These are phyloP conservation scores for Arabidopsis lyrata DNA, from an alignment of 441 rosid species.

Conservation along the genomic window DNA sequence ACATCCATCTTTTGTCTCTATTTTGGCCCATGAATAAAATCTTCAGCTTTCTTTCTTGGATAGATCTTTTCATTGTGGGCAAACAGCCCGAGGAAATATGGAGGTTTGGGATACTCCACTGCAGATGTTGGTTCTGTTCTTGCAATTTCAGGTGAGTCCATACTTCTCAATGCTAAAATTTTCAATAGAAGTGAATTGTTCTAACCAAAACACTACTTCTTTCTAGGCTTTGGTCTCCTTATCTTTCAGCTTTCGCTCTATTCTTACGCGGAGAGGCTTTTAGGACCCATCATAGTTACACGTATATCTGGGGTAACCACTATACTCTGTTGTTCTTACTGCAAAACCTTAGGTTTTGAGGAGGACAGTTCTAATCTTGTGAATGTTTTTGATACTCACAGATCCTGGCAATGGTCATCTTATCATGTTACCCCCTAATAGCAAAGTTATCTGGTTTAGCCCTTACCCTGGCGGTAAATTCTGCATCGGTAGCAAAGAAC, in stretches of 20 bases:
- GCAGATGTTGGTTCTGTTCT: constrained; percentile 80
- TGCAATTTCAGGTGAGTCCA: constrained; percentile 65
- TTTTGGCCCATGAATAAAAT: background rate
- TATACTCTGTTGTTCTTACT: constrained; percentile 5
- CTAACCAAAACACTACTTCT: constrained; percentile 24
- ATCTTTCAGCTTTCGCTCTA: constrained; percentile 66
- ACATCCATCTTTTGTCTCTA: constrained; percentile 8
- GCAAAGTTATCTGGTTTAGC: constrained; percentile 68
- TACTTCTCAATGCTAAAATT: constrained; percentile 1
- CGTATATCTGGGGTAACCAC: constrained; percentile 72
- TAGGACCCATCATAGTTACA: constrained; percentile 61
- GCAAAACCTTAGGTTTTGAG: constrained; percentile 6
- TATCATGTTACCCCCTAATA: constrained; percentile 70
- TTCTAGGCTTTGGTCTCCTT: constrained; percentile 74
- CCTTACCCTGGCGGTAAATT: constrained; percentile 59
- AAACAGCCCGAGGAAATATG: constrained; percentile 70
- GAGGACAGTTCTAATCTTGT: constrained; percentile 19
- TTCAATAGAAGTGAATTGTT: background rate
- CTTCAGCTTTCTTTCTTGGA: constrained; percentile 11
- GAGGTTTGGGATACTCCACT: constrained; percentile 81
- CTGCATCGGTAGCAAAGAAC: constrained; percentile 72
- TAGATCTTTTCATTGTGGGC: constrained; percentile 96
- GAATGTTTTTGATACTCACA: constrained; percentile 43
- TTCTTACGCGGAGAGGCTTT: constrained; percentile 57
- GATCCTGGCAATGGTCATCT: constrained; percentile 61